A percentile compares a stretch with the other conserved stretches of the same genome.
Conservation (phyloP, 352 stramenopile genomes). For the Globisporangium ultimum region DNA sequence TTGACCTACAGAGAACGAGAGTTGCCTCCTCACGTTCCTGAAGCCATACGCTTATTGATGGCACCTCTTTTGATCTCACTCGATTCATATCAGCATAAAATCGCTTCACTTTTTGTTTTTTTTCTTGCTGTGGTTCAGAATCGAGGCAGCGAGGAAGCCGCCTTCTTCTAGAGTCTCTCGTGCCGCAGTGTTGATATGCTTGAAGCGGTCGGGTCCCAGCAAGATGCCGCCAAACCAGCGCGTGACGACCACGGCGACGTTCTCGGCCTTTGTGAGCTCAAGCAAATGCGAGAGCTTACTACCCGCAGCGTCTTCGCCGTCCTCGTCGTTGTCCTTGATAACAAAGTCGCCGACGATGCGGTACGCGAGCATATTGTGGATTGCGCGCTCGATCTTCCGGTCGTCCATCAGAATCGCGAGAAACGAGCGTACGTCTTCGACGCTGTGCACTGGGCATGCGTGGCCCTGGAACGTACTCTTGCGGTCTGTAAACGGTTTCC, state of each 20-base stretch:
- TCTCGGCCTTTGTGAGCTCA: slow-evolving; percentile 74
- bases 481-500: slow-evolving; percentile 61
- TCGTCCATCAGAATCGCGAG: slow-evolving; percentile 75
- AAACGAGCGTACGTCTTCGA: slow-evolving; percentile 80
- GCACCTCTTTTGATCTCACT: neutral
- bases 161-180: slow-evolving; percentile 74
- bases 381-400: slow-evolving; percentile 77
- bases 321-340: slow-evolving; percentile 86
- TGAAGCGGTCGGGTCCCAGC: slow-evolving; percentile 84
- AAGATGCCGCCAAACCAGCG: slow-evolving; percentile 84
- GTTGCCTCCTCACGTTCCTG: neutral
- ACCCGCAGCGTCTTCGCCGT: slow-evolving; percentile 78
- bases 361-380: slow-evolving; percentile 89
- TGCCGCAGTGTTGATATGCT: slow-evolving; percentile 76
- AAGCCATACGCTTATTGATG: neutral
- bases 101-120: slow-evolving; percentile 38
- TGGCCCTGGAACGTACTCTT: slow-evolving; percentile 86
- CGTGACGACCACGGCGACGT: slow-evolving; percentile 82
- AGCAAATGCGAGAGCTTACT: slow-evolving; percentile 82
- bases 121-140: slow-evolving; percentile 30
- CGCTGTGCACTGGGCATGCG: slow-evolving; percentile 50
- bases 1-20: neutral
- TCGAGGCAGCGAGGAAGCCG: slow-evolving; percentile 39
- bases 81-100: neutral
- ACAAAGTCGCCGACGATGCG: slow-evolving; percentile 67